Evolutionary conservation across 805 yeast species (phyloP), one percentile per base, ranked within the genome.

Genomic region (Saturnispora ahearnii): DNA sequence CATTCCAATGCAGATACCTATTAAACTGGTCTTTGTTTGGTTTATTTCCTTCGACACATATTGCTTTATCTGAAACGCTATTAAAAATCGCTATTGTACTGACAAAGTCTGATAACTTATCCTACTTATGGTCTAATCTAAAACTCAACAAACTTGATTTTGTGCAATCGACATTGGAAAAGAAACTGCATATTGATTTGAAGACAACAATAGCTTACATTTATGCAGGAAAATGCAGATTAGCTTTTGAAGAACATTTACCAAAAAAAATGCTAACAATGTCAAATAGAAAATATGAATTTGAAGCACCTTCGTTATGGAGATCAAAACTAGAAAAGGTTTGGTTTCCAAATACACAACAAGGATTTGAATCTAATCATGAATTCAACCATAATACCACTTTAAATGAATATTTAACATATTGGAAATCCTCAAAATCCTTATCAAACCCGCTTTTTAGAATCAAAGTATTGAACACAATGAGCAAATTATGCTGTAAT

Each of bases 401-500:
- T 9, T 28, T 42, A 18, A n/a, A 33, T 4, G 50, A 48, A 15
- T 48, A 48, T n/a, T 21, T 48, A 11, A 24, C 36, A 5, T 41
- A 48, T 22, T 48, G 50, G 50, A 18, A n/a, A 22, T 18, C 11
- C 22, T 41, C 38, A 11, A 32, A 29, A 22, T 18, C 38, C 0
- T 10, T 44, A 24, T 13, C 32, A 32, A 45, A 49, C 12, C 48
- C 47, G 31, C 26, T 53, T 21, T 41, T 48, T 24, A 37, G 49
- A 7, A 43, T 53, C 6, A 48, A 45, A 33, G 30, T 71, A 4
- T 59, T 74, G 10, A 65, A 72, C 11, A 64, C 74, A 1, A 49
- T 77, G 28, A 73, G 76, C 8, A 59, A 65, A 41, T 67, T 69
- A 45, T 69, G 76, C 4, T 76, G 81, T 56, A 43, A 74, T n/a